Evolutionary conservation across 768 basidiomycete genomes (phyloP), one percentile per base, ranked within the genome.

Genomic region (Tricholoma bakamatsutake): DNA sequence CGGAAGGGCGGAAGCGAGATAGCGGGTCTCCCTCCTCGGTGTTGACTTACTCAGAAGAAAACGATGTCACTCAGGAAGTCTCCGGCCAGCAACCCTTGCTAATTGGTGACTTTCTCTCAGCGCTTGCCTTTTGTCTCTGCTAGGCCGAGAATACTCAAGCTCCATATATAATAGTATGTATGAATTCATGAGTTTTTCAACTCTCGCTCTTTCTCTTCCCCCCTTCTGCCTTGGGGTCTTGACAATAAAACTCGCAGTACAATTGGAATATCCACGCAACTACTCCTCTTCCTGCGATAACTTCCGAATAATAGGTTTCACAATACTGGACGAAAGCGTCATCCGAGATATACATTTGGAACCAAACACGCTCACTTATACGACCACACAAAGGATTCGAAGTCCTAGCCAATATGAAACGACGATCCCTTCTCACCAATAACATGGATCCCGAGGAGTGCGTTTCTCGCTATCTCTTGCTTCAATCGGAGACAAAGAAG

Each of bases 361-460:
- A 46, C 28, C 24, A 5, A n/a, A 28, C 28, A 31, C 46, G 28
- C 46, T 47, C 46, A 47, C 46, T 47, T 28, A 47, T 3, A 30
- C 30, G 7, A 28, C n/a, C 7, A 8, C 15, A 17, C 46, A 31
- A 46, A 48, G 27, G 28, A 48, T 30, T 48, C 1, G 7, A 48
- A 45, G 7, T 27, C 5, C 30, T 30, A 34, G 15, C 35, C 40
- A 46, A 43, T 33, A 72, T 71, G 71, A 68, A 67, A 49, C 66
- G 66, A 58, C 66, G 69, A 30, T 72, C 73, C 4, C 67, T 68
- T 35, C 56, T 75, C 31, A 65, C 60, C 46, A 61, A 61, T 15
- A 65, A 67, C 43, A 60, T 53, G 9, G 66, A 71, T 12, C 71
- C 73, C 48, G 60, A 71, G 17, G 71, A 72, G 76, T 76, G 51